Conservation (phyloP, 495 filamentous ascomycete species). For the Tuber microsphaerosporum region DNA sequence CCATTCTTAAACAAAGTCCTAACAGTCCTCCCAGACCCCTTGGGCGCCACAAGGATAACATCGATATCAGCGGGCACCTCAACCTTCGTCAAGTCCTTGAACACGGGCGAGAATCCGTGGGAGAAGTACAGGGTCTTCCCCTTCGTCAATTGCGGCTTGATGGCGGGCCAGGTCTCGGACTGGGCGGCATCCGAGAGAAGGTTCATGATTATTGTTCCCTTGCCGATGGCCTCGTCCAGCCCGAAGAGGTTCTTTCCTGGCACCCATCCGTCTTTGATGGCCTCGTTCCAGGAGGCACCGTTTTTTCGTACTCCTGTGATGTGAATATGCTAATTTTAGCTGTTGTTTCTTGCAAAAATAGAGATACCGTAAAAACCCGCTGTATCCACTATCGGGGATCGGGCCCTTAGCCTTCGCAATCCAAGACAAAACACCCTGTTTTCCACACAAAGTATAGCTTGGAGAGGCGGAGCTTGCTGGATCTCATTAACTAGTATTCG, state of each 20-base stretch:
- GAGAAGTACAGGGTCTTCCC: constrained; percentile 99
- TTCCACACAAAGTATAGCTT: no score
- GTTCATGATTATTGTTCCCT: constrained; percentile 97
- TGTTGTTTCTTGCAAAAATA: neutral
- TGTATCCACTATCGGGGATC: no score
- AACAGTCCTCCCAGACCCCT: constrained; percentile 97
- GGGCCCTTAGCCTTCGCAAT: no score
- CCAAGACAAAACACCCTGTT: no score
- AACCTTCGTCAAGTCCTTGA: constrained; percentile 98
- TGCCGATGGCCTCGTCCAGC: constrained; percentile 85
- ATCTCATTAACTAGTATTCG: no score
- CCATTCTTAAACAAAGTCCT: constrained; percentile 73
- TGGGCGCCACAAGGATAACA: constrained; percentile 98
- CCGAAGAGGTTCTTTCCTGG: constrained; percentile 98
- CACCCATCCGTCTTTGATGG: constrained; percentile 93
- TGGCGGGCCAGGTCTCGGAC: constrained; percentile 93
- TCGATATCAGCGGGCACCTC: constrained; percentile 91
- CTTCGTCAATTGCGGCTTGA: constrained; percentile 97
- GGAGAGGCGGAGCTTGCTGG: no score
- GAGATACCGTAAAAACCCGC: no score
- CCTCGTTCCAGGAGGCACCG: constrained; percentile 96
- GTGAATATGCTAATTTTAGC: neutral
- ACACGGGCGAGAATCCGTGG: constrained; percentile 99
- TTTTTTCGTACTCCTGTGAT: constrained; percentile 74
- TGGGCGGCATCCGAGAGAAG: constrained; percentile 94